A percentile compares a stretch with the other conserved stretches of the same genome.
phyloP scores from a whole-genome alignment of 179 eudicot genomes.

The Heliamphora pulchella region DNA sequence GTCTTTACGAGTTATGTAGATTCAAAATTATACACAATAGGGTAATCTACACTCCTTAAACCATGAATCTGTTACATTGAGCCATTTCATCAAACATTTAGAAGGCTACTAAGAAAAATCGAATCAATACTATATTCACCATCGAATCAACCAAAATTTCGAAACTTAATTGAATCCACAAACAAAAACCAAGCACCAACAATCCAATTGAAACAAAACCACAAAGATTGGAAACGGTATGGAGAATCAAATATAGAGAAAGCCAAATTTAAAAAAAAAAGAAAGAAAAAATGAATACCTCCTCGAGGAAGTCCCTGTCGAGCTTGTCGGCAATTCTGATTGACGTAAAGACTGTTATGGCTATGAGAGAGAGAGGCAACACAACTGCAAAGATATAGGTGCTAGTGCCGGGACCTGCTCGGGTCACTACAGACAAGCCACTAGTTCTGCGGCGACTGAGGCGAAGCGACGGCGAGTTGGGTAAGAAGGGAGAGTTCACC shows the following conservation, averaged over 20 bases:
- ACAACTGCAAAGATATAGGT: too few relatives aligned
- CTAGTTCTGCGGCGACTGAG: slow-evolving; percentile 14
- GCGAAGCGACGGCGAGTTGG: background rate
- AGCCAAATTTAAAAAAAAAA: background rate
- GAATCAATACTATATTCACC: background rate
- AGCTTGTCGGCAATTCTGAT: slow-evolving; percentile 49
- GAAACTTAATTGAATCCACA: background rate
- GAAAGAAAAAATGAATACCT: slow-evolving; percentile 33
- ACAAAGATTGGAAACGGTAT: background rate
- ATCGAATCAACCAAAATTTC: background rate
- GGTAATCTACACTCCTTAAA: too few relatives aligned
- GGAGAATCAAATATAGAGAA: background rate
- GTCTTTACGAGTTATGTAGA: too few relatives aligned
- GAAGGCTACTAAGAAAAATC: too few relatives aligned
- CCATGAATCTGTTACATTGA: too few relatives aligned
- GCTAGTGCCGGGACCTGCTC: too few relatives aligned
- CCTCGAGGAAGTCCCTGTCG: slow-evolving; percentile 63
- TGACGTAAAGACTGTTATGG: slow-evolving; percentile 21
- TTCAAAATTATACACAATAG: too few relatives aligned
- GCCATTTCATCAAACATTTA: too few relatives aligned
- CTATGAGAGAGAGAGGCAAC: too few relatives aligned
- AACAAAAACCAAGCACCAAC: background rate
- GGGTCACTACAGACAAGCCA: too few relatives aligned
- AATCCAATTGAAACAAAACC: background rate
- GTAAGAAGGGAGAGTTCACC: background rate